Percentiles rank a stretch among this genome's conserved stretches.
Evolutionary conservation across 1,139 yeast species (phyloP).

Genomic region (Suhomyces bokatorum): DNA sequence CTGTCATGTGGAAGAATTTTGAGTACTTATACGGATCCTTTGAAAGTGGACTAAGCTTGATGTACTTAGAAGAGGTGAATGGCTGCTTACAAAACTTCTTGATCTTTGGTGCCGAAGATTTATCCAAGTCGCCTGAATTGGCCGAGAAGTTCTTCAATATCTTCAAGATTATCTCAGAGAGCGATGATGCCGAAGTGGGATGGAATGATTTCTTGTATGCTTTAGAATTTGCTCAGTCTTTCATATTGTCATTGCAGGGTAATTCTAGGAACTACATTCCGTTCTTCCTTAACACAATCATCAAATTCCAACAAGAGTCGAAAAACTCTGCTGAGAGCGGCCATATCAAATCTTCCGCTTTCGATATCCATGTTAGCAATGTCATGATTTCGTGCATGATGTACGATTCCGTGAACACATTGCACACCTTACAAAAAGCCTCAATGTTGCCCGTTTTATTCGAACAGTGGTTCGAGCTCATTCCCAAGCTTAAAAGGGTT

Average conservation of each 20-base stretch:
- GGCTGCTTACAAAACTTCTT: conserved; percentile 77
- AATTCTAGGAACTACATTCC: conserved; percentile 42
- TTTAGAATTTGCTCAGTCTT: conserved; percentile 55
- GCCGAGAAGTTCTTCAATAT: conserved; percentile 30
- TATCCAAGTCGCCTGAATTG: conserved; percentile 34
- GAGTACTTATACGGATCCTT: conserved; percentile 55
- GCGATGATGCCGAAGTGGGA: conserved; percentile 36
- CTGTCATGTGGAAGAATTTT: conserved; percentile 75
- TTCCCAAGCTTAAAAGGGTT: conserved; percentile 65
- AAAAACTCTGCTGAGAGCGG: conserved; percentile 11
- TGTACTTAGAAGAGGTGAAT: conserved; percentile 74
- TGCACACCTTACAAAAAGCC: conserved; percentile 51
- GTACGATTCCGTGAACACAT: conserved; percentile 57
- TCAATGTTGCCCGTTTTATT: conserved; percentile 55
- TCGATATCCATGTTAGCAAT: conserved; percentile 60
- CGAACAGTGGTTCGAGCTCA: conserved; percentile 63
- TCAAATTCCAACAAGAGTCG: conserved; percentile 19
- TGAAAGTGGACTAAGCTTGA: conserved; percentile 53
- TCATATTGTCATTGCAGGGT: conserved; percentile 50
- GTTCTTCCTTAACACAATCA: conserved; percentile 34
- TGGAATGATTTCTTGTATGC: conserved; percentile 52
- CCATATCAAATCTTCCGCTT: conserved; percentile 37
- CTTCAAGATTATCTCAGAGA: conserved; percentile 38
- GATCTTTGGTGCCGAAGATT: conserved; percentile 63
- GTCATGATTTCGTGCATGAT: conserved; percentile 67